Evolutionary conservation across 257 asterid species (phyloP).

Genomic region (Asclepias syriaca): DNA sequence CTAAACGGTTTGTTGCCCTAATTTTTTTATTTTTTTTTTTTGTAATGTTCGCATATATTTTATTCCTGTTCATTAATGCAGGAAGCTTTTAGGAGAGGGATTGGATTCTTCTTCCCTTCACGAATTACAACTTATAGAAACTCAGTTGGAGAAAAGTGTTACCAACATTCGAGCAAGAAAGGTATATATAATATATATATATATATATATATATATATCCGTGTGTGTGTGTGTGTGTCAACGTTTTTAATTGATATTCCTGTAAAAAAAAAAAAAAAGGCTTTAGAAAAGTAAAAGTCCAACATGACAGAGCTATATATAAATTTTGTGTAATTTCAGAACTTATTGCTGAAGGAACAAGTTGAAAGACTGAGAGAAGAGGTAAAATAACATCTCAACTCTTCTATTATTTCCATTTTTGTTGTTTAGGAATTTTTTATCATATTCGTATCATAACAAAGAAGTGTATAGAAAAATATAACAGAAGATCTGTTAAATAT

Average conservation of each 20-base stretch:
- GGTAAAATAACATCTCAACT: constrained; percentile 23
- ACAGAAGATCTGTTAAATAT: too few relatives aligned
- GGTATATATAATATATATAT: constrained; percentile 24
- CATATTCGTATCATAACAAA: too few relatives aligned
- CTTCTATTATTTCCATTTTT: too few relatives aligned
- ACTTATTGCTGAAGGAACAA: constrained; percentile 26
- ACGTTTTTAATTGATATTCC: background rate
- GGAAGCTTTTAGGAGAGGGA: constrained; percentile 45
- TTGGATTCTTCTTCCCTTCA: constrained; percentile 33
- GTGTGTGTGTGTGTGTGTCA: too few relatives aligned
- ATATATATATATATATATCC: too few relatives aligned
- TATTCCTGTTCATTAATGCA: constrained; percentile 10
- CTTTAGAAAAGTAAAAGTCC: background rate
- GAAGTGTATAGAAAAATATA: too few relatives aligned
- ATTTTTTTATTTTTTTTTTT: background rate
- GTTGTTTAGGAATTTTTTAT: too few relatives aligned
- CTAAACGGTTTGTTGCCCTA: constrained; percentile 33
- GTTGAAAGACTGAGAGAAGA: constrained; percentile 35
- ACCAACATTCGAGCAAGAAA: constrained; percentile 40
- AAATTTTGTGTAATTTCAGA: constrained; percentile 22
- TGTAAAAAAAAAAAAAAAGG: background rate
- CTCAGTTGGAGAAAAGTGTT: constrained; percentile 44
- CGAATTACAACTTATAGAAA: constrained; percentile 42
- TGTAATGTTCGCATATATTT: background rate
- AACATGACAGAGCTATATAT: too few relatives aligned